Base-by-base conservation (phyloP, 23 red algal genomes). In the Gracilariopsis chorda region DNA sequence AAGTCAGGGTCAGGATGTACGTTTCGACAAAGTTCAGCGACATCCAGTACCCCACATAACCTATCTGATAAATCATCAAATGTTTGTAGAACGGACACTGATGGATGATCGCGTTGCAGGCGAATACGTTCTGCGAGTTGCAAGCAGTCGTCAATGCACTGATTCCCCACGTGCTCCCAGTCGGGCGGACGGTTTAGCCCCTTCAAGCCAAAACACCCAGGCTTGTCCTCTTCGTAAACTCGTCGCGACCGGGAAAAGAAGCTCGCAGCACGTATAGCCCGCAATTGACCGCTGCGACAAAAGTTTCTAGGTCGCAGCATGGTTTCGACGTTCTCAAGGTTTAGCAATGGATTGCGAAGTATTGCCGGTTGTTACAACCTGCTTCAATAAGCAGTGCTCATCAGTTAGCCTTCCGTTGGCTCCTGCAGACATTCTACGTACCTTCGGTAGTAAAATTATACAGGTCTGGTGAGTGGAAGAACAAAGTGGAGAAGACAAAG, bases 41-140 rank as follows among this genome's bases (percentile, higher is more conserved):
- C 81, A 78, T 99, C 97, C 13, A 99, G 61, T 8, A 99, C 97
- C 25, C 25, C 46, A 72, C 97, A 99, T 10, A 99, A 90, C 48
- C 87, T 84, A 39, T 99, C 87, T 16, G 97, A 99, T 20, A 99
- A 72, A 32, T 87, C 88, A 62, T 99, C 97, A 61, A 98, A 94
- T 41, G 60, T 42, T 48, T 94, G 84, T 4, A 99, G 77, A 7
- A 96, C 77, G 3, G 56, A 14, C 14, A 71, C 61, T 14, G 76
- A 21, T 55, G 81, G 69, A 0, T 77, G 24, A n/a, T 64, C 32
- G 40, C 49, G 36, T 41, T 80, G 68, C 30, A 33, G 39, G 28
- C 80, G 80, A 55, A 93, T 91, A 28, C 46, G 55, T 17, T 91
- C 75, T 6, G 88, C 74, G 28, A 81, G 48, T 39, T 80, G 29